These are phyloP conservation scores for Syzygium aqueum DNA, from an alignment of 345 rosid species.

Conservation along the genomic window DNA sequence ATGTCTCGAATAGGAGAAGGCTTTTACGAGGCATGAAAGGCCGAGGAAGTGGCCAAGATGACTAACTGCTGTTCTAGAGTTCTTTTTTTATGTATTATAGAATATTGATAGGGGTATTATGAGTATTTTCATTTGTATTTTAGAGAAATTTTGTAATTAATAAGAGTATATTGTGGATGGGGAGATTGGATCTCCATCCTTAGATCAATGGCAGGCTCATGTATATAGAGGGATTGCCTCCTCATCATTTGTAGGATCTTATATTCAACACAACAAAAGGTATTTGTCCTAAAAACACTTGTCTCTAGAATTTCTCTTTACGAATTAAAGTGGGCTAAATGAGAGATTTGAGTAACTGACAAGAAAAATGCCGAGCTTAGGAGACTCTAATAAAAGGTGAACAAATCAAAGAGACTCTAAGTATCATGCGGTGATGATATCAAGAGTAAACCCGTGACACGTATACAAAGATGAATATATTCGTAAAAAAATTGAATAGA, in stretches of 20 bases:
- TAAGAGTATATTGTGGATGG: neutral
- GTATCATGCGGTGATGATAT: neutral
- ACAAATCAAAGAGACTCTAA: neutral
- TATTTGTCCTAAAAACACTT: neutral
- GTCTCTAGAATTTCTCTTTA: neutral
- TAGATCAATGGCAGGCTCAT: neutral
- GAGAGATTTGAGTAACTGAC: neutral
- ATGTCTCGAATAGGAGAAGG: neutral
- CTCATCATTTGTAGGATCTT: neutral
- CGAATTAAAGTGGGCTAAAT: neutral
- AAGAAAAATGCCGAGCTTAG: neutral
- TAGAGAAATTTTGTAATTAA: neutral
- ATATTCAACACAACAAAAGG: rapidly evolving
- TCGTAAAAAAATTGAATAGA: too few relatives aligned
- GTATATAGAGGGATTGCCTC: neutral
- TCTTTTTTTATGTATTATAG: neutral
- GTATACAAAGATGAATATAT: neutral
- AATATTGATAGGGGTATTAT: neutral
- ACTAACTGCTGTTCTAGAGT: neutral
- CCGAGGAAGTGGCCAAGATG: neutral
- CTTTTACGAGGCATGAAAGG: neutral
- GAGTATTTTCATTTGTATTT: neutral
- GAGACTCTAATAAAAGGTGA: neutral
- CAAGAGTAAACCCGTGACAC: neutral
- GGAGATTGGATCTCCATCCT: neutral